Conservation (phyloP, 192 early-diverging fungal genomes). For the Backusella parvicylindrica region DNA sequence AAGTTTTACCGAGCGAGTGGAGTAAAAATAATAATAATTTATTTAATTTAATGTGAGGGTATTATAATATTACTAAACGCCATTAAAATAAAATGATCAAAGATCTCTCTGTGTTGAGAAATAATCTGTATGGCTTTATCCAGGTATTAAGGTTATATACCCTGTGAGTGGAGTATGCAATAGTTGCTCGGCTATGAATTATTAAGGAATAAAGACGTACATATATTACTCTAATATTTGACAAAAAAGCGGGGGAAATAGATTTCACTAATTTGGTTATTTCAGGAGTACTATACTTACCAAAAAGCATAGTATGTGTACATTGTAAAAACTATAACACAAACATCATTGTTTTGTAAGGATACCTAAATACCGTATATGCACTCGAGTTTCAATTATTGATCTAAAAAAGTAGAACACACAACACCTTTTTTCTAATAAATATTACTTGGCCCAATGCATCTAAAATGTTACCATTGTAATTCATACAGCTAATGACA, state of each 20-base stretch:
- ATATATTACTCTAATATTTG: neutral
- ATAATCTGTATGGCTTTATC: no score
- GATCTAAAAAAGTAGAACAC: neutral
- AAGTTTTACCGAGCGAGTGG: neutral
- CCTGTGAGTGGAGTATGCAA: no score
- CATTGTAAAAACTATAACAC: neutral
- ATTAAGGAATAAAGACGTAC: no score
- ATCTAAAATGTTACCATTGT: neutral
- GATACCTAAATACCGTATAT: neutral
- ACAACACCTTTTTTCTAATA: neutral
- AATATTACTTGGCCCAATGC: no score
- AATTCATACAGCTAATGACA: neutral
- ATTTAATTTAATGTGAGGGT: no score
- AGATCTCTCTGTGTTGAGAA: no score
- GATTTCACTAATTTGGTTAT: neutral
- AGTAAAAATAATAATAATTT: neutral
- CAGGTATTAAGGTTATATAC: no score
- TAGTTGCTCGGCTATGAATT: no score
- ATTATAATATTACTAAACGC: no score
- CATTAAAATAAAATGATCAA: no score
- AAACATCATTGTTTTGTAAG: neutral
- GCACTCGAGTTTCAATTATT: neutral
- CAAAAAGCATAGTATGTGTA: neutral
- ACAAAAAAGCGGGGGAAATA: neutral
- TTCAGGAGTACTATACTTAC: neutral